phyloP scores from a whole-genome alignment of 2,329 filamentous ascomycete genomes.

The Leptographium lundbergii region DNA sequence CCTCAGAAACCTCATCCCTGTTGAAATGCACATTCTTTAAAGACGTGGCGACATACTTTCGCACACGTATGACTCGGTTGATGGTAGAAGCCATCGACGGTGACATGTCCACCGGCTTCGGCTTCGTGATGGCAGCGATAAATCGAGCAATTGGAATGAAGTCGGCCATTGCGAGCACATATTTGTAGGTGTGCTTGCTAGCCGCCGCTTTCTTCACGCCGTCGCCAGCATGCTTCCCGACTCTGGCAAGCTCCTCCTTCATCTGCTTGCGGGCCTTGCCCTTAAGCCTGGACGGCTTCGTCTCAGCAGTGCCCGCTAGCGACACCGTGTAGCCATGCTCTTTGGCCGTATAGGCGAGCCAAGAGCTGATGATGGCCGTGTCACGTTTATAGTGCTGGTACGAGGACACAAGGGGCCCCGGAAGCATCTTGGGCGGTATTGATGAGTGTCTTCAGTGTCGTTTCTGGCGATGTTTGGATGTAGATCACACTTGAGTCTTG shows the following conservation, averaged over 20 bases:
- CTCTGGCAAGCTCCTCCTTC: constrained; percentile 4
- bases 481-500: too few relatives aligned
- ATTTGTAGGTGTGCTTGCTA: constrained; percentile 12
- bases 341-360: constrained; percentile 28
- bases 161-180: constrained; percentile 24
- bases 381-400: constrained; percentile 30
- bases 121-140: constrained; percentile 17
- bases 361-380: constrained; percentile 24
- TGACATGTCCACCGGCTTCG: constrained; percentile 16
- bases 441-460: too few relatives aligned
- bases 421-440: constrained; percentile 1
- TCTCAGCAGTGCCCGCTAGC: not conserved
- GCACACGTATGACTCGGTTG: constrained; percentile 23
- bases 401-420: constrained; percentile 14
- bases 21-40: constrained; percentile 10
- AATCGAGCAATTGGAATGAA: constrained; percentile 25
- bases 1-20: constrained; percentile 13
- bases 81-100: constrained; percentile 19
- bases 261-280: constrained; percentile 18
- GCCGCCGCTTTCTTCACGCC: not conserved
- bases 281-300: constrained; percentile 11
- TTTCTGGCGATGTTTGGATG: not conserved
- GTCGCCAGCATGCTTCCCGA: not conserved
- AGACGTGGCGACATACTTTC: constrained; percentile 17
- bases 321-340: constrained; percentile 17